Conservation (phyloP, 108 stramenopile species). For the Fistulifera solaris region DNA sequence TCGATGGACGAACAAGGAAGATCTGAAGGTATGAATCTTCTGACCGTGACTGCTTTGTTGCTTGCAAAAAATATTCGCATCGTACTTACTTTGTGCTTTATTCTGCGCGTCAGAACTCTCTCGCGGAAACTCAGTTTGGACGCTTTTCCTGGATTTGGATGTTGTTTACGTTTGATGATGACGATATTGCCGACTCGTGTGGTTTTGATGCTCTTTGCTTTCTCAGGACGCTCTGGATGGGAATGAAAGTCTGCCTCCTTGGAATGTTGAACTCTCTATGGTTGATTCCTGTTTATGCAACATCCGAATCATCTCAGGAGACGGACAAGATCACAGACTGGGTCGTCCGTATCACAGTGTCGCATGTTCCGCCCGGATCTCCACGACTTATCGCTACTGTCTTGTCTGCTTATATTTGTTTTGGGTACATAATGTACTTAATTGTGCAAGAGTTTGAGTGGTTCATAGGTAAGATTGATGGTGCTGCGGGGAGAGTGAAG, state of each 20-base stretch:
- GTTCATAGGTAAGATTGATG: constrained; percentile 35
- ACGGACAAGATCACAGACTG: constrained; percentile 12
- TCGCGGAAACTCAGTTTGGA: constrained; percentile 40
- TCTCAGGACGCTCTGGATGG: constrained; percentile 25
- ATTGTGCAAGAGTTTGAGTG: constrained; percentile 55
- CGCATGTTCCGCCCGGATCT: constrained; percentile 34
- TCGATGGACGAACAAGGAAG: constrained; percentile 18
- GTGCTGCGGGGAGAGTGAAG: too few relatives aligned
- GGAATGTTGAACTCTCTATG: constrained; percentile 38
- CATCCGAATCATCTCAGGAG: constrained; percentile 4
- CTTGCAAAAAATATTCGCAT: too few relatives aligned
- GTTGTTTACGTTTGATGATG: constrained; percentile 35
- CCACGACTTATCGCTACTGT: constrained; percentile 38
- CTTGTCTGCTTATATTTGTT: constrained; percentile 44
- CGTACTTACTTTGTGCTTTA: too few relatives aligned
- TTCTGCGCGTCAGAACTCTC: constrained; percentile 7
- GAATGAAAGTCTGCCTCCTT: constrained; percentile 22
- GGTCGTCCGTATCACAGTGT: constrained; percentile 15
- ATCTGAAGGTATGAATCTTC: constrained; percentile 8
- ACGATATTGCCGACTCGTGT: constrained; percentile 33
- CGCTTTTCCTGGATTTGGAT: constrained; percentile 52
- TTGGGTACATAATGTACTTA: constrained; percentile 55
- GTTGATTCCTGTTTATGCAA: constrained; percentile 44
- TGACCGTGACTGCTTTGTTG: too few relatives aligned
- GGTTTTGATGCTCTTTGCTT: constrained; percentile 46